These are phyloP conservation scores for Tetrapisispora phaffii DNA, from an alignment of 805 yeast genomes.

Conservation along the genomic window DNA sequence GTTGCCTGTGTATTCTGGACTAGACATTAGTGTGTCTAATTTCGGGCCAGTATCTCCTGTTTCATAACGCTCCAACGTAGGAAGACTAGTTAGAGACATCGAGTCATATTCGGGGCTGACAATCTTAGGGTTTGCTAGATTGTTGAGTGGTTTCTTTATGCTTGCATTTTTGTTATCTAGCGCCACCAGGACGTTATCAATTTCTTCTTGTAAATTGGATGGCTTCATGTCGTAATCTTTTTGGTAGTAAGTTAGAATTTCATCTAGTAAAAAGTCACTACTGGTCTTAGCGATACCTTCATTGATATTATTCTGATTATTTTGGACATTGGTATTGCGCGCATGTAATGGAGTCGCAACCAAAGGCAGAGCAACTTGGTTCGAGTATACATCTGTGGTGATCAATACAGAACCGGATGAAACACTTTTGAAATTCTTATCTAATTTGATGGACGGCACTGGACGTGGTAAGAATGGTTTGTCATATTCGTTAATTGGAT, in stretches of 20 bases:
- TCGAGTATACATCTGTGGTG: slow-evolving; percentile 4
- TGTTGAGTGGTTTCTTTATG: slow-evolving; percentile 1
- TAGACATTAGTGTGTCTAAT: slow-evolving; percentile 13
- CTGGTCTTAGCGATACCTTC: slow-evolving; percentile 2
- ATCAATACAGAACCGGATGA: slow-evolving; percentile 1
- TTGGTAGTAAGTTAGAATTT: slow-evolving; percentile 21
- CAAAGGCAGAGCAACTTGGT: slow-evolving; percentile 7
- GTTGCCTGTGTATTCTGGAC: slow-evolving; percentile 17
- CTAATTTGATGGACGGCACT: background rate
- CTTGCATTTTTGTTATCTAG: slow-evolving; percentile 5
- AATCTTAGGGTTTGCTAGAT: slow-evolving; percentile 1
- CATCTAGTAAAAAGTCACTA: slow-evolving; percentile 22
- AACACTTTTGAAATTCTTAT: background rate
- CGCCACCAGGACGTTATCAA: slow-evolving; percentile 13
- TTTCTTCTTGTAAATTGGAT: slow-evolving; percentile 9
- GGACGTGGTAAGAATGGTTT: background rate
- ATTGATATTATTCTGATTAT: background rate
- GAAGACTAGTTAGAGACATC: background rate
- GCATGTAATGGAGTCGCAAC: background rate
- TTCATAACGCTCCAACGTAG: slow-evolving; percentile 4
- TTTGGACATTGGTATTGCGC: background rate
- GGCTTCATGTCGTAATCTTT: slow-evolving; percentile 1
- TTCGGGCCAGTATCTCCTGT: background rate
- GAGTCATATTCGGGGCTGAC: slow-evolving; percentile 1
- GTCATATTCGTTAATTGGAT: background rate